Conservation (phyloP, 768 basidiomycete genomes). For the Pluteus cervinus region DNA sequence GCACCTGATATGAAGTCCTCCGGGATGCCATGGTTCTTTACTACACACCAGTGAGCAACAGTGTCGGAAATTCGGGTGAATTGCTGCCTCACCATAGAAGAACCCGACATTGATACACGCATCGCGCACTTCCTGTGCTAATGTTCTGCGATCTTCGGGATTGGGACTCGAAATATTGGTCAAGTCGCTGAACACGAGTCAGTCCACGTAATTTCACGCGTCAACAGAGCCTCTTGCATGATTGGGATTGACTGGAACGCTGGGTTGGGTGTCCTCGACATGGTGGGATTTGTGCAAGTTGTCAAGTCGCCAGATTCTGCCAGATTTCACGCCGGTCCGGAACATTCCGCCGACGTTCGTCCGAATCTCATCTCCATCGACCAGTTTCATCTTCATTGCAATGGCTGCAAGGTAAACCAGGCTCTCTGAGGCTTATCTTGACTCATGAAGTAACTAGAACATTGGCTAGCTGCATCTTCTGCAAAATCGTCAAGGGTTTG, state of each 20-base stretch:
- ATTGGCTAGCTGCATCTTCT: conserved; percentile 77
- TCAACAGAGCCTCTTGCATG: no score
- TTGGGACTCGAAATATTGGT: conserved; percentile 31
- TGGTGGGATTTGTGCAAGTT: no score
- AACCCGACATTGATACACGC: conserved; percentile 83
- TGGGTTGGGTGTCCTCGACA: conserved; percentile 12
- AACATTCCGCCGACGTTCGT: no score
- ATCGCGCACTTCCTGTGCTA: conserved; percentile 58
- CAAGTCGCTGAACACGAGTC: conserved; percentile 38
- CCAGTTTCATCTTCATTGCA: no score
- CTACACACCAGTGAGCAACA: conserved; percentile 28
- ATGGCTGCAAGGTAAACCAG: conserved; percentile 34
- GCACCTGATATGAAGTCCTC: conserved; percentile 39
- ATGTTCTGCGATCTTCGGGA: conserved; percentile 26
- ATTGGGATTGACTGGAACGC: conserved; percentile 31
- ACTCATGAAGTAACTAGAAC: conserved; percentile 25
- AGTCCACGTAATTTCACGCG: not conserved
- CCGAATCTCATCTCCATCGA: no score
- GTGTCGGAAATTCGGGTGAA: not conserved
- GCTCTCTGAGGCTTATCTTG: no score
- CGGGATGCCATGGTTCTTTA: conserved; percentile 72
- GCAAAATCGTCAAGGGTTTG: conserved; percentile 88
- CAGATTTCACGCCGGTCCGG: no score
- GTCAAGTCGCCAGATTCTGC: no score
- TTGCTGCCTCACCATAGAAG: conserved; percentile 56